Percentiles rank a stretch among this genome's conserved stretches.
Conservation (phyloP, 176 grass and related monocot genomes). For the Secale cereale region DNA sequence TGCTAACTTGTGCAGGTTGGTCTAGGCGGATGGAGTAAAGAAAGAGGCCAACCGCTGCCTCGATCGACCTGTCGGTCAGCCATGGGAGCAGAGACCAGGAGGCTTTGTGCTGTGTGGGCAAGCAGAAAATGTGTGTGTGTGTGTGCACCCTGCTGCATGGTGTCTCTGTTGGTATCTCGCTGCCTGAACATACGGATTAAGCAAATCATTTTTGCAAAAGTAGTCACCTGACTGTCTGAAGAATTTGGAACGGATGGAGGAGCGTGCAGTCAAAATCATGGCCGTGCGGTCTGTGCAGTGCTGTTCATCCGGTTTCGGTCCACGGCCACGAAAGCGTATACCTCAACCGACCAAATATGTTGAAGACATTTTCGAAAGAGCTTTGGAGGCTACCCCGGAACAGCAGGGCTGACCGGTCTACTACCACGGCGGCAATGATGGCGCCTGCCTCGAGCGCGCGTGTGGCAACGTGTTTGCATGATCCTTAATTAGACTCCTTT, state of each 20-base stretch:
- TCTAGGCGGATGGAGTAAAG: not conserved
- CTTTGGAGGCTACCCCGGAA: not conserved
- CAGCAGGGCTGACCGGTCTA: not conserved
- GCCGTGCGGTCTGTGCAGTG: not conserved
- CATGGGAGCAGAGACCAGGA: not conserved
- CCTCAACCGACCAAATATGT: not conserved
- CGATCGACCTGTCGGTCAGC: not conserved
- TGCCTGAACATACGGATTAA: not conserved
- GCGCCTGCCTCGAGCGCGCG: not conserved
- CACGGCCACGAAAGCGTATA: not conserved
- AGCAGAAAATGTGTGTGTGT: not conserved
- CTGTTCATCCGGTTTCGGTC: not conserved
- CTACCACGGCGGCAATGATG: not conserved
- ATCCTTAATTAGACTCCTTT: not conserved
- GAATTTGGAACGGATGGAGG: not conserved
- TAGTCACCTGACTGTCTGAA: not conserved
- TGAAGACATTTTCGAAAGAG: not conserved
- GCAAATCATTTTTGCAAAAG: too few relatives aligned
- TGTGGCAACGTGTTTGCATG: slow-evolving; percentile 32
- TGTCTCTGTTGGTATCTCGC: too few relatives aligned
- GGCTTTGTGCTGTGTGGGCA: too few relatives aligned
- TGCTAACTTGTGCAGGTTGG: not conserved
- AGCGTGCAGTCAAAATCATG: not conserved
- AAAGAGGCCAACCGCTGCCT: not conserved
- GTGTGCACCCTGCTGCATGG: too few relatives aligned